Percentiles rank a stretch among this genome's conserved stretches.
These are phyloP conservation scores for Staphylotrichum tortipilum DNA, from an alignment of 495 filamentous ascomycete genomes.

Conservation along the genomic window DNA sequence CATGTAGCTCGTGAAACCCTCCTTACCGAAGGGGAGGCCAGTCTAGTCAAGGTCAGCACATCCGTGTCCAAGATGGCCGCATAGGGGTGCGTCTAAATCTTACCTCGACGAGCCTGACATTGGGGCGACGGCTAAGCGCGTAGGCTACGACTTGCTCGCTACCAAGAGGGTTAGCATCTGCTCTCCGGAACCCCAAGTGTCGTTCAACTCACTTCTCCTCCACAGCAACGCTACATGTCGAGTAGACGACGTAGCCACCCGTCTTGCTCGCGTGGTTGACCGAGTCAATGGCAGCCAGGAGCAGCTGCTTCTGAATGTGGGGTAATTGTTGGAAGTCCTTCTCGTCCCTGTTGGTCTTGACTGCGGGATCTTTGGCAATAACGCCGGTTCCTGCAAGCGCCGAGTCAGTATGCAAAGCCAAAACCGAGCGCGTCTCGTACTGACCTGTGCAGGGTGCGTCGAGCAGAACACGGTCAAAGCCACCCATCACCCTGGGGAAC, in stretches of 20 bases:
- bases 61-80: not conserved
- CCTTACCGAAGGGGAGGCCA: slow-evolving; percentile 82
- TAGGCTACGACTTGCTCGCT: slow-evolving; percentile 94
- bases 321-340: slow-evolving; percentile 86
- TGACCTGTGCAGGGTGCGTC: slow-evolving; percentile 39
- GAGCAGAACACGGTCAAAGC: slow-evolving; percentile 60
- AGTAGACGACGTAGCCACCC: slow-evolving; percentile 91
- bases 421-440: not conserved
- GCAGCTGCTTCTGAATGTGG: slow-evolving; percentile 86
- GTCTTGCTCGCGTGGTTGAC: slow-evolving; percentile 61
- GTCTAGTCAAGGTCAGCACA: slow-evolving; percentile 37
- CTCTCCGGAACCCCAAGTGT: too few relatives aligned
- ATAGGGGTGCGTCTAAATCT: not conserved
- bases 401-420: not conserved
- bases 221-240: slow-evolving; percentile 53
- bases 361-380: slow-evolving; percentile 86
- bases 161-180: slow-evolving; percentile 59
- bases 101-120: slow-evolving; percentile 77
- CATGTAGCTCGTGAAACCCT: slow-evolving; percentile 80
- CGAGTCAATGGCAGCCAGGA: slow-evolving; percentile 89
- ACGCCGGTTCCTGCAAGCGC: slow-evolving; percentile 46
- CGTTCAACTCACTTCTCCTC: slow-evolving; percentile 27
- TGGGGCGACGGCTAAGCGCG: slow-evolving; percentile 79
- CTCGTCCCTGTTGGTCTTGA: slow-evolving; percentile 96
- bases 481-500: slow-evolving; percentile 89